These are phyloP conservation scores for Lepiota venenata DNA, from an alignment of 768 basidiomycete genomes.

Conservation along the genomic window DNA sequence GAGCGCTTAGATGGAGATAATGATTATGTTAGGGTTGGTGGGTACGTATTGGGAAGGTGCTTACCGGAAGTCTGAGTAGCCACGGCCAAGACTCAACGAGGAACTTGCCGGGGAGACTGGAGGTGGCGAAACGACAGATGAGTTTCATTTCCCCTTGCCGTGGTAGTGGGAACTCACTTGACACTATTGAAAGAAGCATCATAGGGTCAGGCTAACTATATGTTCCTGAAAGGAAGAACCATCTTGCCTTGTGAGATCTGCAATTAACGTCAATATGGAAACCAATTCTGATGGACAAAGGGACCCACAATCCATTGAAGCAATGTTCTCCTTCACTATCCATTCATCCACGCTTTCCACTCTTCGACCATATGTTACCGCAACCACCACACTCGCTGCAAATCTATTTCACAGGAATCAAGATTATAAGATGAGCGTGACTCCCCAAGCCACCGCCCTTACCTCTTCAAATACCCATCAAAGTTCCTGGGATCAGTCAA, in stretches of 20 bases:
- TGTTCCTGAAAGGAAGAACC: neutral
- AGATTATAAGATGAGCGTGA: neutral
- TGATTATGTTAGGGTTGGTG: neutral
- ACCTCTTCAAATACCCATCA: slow-evolving; percentile 40
- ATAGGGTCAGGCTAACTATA: neutral
- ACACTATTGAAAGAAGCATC: slow-evolving; percentile 3
- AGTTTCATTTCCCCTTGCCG: too few species aligned
- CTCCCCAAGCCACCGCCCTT: neutral
- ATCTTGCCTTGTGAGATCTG: slow-evolving; percentile 5
- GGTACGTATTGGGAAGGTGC: neutral
- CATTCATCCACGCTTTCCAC: slow-evolving; percentile 43
- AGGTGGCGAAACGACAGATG: neutral
- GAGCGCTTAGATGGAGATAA: slow-evolving; percentile 16
- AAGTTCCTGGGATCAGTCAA: slow-evolving; percentile 34
- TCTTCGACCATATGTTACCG: slow-evolving; percentile 24
- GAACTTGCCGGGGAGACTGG: slow-evolving; percentile 11
- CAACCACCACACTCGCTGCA: slow-evolving; percentile 33
- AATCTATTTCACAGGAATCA: slow-evolving; percentile 22
- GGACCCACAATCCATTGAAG: slow-evolving; percentile 37
- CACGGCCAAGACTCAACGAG: slow-evolving; percentile 10
- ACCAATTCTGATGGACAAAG: neutral
- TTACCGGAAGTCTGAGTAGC: slow-evolving; percentile 12
- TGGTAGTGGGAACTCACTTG: slow-evolving; percentile 1
- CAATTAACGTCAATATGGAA: neutral
- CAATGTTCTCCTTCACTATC: slow-evolving; percentile 44